These are phyloP conservation scores for Drechslerella dactyloides DNA, from an alignment of 2,329 filamentous ascomycete genomes.

Conservation along the genomic window DNA sequence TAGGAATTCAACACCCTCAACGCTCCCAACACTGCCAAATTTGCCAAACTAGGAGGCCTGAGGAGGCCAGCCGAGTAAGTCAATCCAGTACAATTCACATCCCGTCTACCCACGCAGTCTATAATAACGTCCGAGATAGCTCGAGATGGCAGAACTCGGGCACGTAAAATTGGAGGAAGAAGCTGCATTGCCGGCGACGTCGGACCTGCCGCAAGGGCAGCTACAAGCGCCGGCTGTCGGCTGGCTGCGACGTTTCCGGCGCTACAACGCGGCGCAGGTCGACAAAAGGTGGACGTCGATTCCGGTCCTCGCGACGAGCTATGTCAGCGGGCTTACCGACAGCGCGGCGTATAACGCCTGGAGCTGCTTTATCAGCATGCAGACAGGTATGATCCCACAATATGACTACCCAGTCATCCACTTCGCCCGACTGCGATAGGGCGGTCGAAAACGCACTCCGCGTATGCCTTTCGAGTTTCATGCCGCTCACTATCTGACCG, in stretches of 20 bases:
- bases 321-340: conserved; percentile 61
- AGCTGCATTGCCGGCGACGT: conserved; percentile 5
- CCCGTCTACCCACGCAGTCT: too few species aligned
- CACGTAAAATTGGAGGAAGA: conserved; percentile 21
- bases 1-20: too few species aligned
- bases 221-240: background rate
- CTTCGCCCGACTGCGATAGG: too few species aligned
- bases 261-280: conserved; percentile 34
- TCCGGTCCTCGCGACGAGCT: conserved; percentile 59
- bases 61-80: too few species aligned
- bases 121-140: background rate
- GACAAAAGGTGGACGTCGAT: conserved; percentile 34
- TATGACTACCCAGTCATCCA: too few species aligned
- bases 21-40: too few species aligned
- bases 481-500: background rate
- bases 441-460: too few species aligned
- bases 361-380: conserved; percentile 64
- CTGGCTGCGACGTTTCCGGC: conserved; percentile 22
- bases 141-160: background rate
- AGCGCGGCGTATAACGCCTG: conserved; percentile 62
- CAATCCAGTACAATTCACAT: too few species aligned
- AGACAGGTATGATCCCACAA: conserved; percentile 59
- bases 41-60: too few species aligned
- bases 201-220: background rate
- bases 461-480: too few species aligned